Base-by-base conservation (phyloP, 2,329 filamentous ascomycete species). In the Canariomyces notabilis region DNA sequence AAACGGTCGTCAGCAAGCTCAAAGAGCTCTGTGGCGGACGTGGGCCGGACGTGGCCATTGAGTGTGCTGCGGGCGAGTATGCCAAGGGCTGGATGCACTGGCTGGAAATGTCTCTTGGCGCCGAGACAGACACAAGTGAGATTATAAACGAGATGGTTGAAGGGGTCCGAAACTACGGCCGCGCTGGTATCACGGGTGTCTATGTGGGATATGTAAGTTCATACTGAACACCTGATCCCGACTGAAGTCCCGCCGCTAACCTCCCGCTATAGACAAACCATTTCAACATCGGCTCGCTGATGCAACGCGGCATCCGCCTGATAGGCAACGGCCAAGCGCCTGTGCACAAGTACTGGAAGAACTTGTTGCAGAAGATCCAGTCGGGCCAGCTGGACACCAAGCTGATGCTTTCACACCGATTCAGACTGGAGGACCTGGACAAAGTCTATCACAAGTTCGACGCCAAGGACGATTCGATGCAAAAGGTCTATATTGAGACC, bases 111-210 rank as follows among this genome's bases (percentile, higher is more conserved):
- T 59, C 70, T 6, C 26, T 79, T 0, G 88, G 88, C 0, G 71
- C 84, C 26, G 89, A 95, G 70, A 95, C 87, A 0, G 89, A 95
- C 59, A 91, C 87, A 0, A 86, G 82, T 42, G 89, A 89, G 69
- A 80, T 88, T 36, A 48, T 89, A 53, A 89, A 89, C 61, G 85
- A 89, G 68, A 87, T 87, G 82, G 80, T 89, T 23, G 79, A 84
- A 59, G 74, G 79, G n/a, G 83, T 87, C 11, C 73, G 79, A 40
- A 86, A 80, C 58, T 89, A 75, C 57, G 85, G 89, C 4, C 75
- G 87, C 6, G 82, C 82, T 44, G 87, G 89, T 18, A 74, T 95
- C 47, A 94, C 88, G 0, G 88, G 87, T 44, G 78, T 80, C 16
- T 81, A 82, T 49, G 75, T 79, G 21, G 78, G 77, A 49, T 81